Base-by-base conservation (phyloP, 75 land plant species). In the Picea glauca region DNA sequence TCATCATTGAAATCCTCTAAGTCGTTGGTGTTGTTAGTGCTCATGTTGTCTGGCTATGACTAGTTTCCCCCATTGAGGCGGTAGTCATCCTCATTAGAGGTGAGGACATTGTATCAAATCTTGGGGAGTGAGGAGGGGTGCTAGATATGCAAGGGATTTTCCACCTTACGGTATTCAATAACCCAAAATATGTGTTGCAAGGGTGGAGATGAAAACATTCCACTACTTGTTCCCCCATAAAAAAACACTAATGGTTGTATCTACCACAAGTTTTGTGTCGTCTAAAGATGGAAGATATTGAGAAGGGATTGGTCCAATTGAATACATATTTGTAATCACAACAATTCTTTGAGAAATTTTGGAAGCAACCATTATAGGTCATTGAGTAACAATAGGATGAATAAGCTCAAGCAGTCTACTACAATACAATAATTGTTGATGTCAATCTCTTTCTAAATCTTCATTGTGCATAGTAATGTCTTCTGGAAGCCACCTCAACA, bases 401-500 rank as follows among this genome's bases (percentile, higher is more conserved):
- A 94, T 80, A 65, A 94, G 82, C 80, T 18, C 97, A 81, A 90
- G 75, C 94, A 96, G 84, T 78, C 85, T 88, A 33, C 90, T 84
- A 59, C 99, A 93, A 76, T 92, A 93, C 72, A 98, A 72, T 73
- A 98, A 78, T 17, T 87, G 79, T 79, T 98, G 87, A 11, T 96
- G 93, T 11, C 94, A 84, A 60, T 93, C 98, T 67, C 98, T 98
- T 98, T n/a, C 9, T 8, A 87, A 58, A 76, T 97, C 99, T n/a
- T n/a, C n/a, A n/a, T n/a, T n/a, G n/a, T n/a, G n/a, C n/a, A n/a
- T n/a, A n/a, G n/a, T n/a, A n/a, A n/a, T n/a, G n/a, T n/a, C n/a
- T n/a, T n/a, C n/a, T 59, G 98, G 99, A 89, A 98, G 98, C 98
- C 96, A 93, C 62, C 98, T 98, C 70, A 98, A 82, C 76, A 95